Evolutionary conservation across 345 rosid genomes (phyloP).

Genomic region (Citrus sp.): DNA sequence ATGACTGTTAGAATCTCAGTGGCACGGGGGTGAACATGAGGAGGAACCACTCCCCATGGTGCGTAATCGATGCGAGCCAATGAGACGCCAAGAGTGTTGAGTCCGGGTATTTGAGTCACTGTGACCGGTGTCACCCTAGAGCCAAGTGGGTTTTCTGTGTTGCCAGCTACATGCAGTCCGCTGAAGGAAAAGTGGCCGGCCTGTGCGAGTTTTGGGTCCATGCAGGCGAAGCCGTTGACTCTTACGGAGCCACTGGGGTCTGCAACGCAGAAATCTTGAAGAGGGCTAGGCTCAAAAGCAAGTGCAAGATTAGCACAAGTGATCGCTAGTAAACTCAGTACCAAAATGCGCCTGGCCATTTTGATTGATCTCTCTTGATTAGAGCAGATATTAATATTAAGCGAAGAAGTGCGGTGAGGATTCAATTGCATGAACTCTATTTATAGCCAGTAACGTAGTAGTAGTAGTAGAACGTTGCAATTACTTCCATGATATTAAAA

Average conservation of each 20-base stretch:
- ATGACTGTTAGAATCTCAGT: conserved; percentile 19
- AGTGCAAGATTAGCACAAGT: not conserved
- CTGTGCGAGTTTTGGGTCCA: not conserved
- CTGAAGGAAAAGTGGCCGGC: not conserved
- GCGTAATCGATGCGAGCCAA: conserved; percentile 18
- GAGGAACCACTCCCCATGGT: conserved; percentile 10
- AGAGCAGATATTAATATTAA: not conserved
- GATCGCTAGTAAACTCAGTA: not conserved
- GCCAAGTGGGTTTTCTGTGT: conserved; percentile 6
- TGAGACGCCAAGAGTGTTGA: conserved; percentile 28
- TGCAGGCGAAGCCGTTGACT: not conserved
- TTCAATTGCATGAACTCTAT: not conserved
- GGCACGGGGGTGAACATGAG: conserved; percentile 24
- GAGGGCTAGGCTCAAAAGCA: not conserved
- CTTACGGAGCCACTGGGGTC: not conserved
- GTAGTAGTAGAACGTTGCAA: not conserved
- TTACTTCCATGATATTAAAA: not conserved
- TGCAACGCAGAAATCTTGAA: not conserved
- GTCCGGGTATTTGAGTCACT: conserved; percentile 17
- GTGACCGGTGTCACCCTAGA: conserved; percentile 1
- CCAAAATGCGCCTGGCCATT: not conserved
- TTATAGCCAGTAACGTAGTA: not conserved
- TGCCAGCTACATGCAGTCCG: conserved; percentile 10
- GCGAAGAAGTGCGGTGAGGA: not conserved
- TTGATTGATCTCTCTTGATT: not conserved